Evolutionary conservation across 1,284 basidiomycete species (phyloP).

Genomic region (Ceratobasidium sp.): DNA sequence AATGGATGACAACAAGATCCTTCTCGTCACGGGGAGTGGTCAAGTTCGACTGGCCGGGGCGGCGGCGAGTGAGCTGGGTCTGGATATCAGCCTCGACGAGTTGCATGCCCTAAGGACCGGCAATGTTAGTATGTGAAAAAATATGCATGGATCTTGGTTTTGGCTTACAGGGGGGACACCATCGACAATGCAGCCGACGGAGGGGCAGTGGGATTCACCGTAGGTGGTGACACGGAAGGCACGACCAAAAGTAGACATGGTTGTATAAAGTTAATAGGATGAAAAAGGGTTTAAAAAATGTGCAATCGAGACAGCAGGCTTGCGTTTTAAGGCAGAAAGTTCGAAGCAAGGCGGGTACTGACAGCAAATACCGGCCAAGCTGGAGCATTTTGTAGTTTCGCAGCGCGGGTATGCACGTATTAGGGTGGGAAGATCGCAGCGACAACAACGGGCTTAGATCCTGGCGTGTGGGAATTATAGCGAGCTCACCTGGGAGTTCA

Average conservation of each 20-base stretch:
- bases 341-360: slow-evolving; percentile 39
- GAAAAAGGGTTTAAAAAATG: slow-evolving; percentile 17
- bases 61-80: slow-evolving; percentile 87
- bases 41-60: slow-evolving; percentile 96
- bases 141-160: not conserved
- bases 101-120: slow-evolving; percentile 73
- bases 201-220: slow-evolving; percentile 97
- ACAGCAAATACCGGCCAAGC: slow-evolving; percentile 44
- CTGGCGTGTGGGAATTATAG: slow-evolving; percentile 34
- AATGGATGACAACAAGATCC: slow-evolving; percentile 94
- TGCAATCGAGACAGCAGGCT: slow-evolving; percentile 45
- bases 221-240: slow-evolving; percentile 96
- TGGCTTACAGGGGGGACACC: slow-evolving; percentile 89
- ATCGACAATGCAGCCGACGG: slow-evolving; percentile 97
- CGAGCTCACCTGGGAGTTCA: slow-evolving; percentile 44
- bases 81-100: slow-evolving; percentile 89
- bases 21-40: slow-evolving; percentile 98
- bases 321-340: slow-evolving; percentile 36
- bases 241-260: slow-evolving; percentile 93
- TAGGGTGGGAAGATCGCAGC: slow-evolving; percentile 32
- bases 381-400: slow-evolving; percentile 42
- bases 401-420: slow-evolving; percentile 10
- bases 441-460: slow-evolving; percentile 17
- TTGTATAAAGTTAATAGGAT: slow-evolving; percentile 25
- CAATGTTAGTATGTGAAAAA: slow-evolving; percentile 9